Evolutionary conservation across 2,329 filamentous ascomycete species (phyloP), one percentile per base, ranked within the genome.

Genomic region (Aspergillus ruber): DNA sequence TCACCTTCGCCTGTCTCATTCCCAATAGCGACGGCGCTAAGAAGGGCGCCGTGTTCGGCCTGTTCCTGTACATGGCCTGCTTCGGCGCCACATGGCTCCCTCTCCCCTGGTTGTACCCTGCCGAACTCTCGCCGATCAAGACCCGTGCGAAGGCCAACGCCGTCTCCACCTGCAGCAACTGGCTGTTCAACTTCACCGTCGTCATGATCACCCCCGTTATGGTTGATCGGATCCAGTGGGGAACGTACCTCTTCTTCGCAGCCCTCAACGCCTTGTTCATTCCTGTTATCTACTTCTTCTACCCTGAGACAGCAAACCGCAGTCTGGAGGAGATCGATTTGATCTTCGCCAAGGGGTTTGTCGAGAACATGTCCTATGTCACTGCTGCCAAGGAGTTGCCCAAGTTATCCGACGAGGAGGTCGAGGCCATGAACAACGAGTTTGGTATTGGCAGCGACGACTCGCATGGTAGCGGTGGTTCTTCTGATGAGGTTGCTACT

Each of bases 61-160:
- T 86, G 10, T 86, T 86, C 67, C 76, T 81, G 2, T 86, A 85
- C 66, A 86, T 86, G 57, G 80, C 81, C 4, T 82, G 81, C 47
- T 86, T 85, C 53, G 83, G 82, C 29, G 81, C 82, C 0, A 82
- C 80, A 1, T 84, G 80, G 76, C 62, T 84, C 6, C 81, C 82
- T 13, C 73, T 84, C 20, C 82, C 82, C 1, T 86, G 81, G 82
- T 40, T 69, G 46, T 69, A 70, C 50, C 69, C 75, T 0, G 73
- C 76, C 42, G 78, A 78, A 52, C 65, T 78, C 57, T 78, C 75
- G 47, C 77, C 77, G 6, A 72, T 79, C 60, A 76, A 75, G 62
- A 80, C 76, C 6, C 71, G 77, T 43, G 74, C 75, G 36, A 79
- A 79, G 66, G 76, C 76, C 36, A 79, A 79, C 58, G 76, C 77